Evolutionary conservation across 1,284 basidiomycete species (phyloP).

Genomic region (Ganoderma leucocontextum): DNA sequence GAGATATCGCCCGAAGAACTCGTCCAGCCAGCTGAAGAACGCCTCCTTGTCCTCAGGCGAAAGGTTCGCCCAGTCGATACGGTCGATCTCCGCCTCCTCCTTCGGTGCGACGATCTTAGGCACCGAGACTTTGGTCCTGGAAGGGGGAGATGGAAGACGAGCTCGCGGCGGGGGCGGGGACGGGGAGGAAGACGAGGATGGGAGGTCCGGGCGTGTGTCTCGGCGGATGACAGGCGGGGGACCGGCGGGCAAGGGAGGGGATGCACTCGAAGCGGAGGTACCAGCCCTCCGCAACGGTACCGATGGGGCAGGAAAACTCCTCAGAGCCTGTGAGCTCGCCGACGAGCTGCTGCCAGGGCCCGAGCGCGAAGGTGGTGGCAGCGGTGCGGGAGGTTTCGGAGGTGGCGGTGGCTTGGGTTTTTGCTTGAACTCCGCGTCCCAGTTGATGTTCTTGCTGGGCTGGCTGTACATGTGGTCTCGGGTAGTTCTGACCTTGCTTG

Average conservation of each 20-base stretch:
- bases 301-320: constrained; percentile 17
- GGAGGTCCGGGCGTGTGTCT: constrained; percentile 35
- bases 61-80: constrained; percentile 75
- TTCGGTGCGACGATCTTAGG: constrained; percentile 5
- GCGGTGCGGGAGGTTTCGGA: constrained; percentile 35
- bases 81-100: constrained; percentile 23
- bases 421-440: constrained; percentile 57
- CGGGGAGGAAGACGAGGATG: constrained; percentile 25
- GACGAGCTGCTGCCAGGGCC: constrained; percentile 18
- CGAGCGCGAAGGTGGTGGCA: constrained; percentile 31
- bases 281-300: constrained; percentile 21
- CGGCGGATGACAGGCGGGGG: constrained; percentile 33
- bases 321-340: neutral
- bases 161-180: constrained; percentile 20
- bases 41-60: constrained; percentile 70
- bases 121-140: constrained; percentile 2
- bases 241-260: constrained; percentile 18
- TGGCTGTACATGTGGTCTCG: constrained; percentile 65
- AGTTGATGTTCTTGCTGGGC: constrained; percentile 66
- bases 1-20: constrained; percentile 69
- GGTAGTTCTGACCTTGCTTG: constrained; percentile 60
- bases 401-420: constrained; percentile 33
- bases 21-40: constrained; percentile 81
- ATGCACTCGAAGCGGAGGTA: constrained; percentile 11
- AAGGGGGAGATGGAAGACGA: neutral